These are phyloP conservation scores for Metarhizium anisopliae DNA, from an alignment of 2,329 filamentous ascomycete genomes.

Conservation along the genomic window DNA sequence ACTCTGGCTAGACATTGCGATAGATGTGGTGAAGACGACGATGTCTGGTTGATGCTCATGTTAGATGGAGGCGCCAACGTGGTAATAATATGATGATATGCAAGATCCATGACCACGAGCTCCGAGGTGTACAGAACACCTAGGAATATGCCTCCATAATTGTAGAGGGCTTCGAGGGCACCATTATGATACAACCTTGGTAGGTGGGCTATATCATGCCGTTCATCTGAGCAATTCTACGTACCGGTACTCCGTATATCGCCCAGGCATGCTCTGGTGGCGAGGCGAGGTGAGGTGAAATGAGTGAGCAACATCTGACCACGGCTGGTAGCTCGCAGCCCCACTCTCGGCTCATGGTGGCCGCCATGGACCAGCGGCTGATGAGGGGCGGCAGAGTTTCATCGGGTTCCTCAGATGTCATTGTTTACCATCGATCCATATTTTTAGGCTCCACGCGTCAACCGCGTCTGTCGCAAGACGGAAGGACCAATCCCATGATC, in stretches of 20 bases:
- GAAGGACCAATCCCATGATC: neutral
- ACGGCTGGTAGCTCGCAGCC: neutral
- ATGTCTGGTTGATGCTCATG: neutral
- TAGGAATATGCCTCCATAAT: no score
- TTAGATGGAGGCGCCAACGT: neutral
- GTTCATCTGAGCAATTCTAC: no score
- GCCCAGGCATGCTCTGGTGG: no score
- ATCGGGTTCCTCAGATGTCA: neutral
- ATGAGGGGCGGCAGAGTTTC: neutral
- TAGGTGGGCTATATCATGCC: no score
- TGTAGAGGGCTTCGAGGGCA: no score
- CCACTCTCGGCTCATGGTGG: neutral
- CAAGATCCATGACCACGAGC: neutral
- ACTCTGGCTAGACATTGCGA: constrained; percentile 36
- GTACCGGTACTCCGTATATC: no score
- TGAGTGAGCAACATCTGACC: no score
- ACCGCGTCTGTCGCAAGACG: neutral
- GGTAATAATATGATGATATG: neutral
- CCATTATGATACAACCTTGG: no score
- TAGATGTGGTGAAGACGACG: neutral
- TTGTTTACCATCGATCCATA: neutral
- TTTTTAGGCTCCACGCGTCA: neutral
- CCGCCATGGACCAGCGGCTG: neutral
- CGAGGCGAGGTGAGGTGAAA: no score
- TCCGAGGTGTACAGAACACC: no score